These are phyloP conservation scores for Daedaleopsis sinensis DNA, from an alignment of 768 basidiomycete genomes.

Conservation along the genomic window DNA sequence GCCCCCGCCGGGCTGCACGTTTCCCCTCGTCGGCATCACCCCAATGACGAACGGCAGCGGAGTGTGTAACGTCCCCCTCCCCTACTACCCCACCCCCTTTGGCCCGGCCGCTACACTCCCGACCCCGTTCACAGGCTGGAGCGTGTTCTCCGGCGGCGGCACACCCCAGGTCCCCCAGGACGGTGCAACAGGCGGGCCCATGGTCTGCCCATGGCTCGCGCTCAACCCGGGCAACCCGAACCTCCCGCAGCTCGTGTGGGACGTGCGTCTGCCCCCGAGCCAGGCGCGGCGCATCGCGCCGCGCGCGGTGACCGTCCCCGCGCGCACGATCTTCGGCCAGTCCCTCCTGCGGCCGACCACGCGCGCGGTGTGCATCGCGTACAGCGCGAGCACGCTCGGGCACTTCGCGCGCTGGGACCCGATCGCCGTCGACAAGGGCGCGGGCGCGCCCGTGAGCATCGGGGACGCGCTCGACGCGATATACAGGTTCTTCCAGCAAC, in stretches of 20 bases:
- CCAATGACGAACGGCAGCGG: too few species aligned
- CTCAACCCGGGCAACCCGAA: conserved; percentile 35
- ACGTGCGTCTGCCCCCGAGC: conserved; percentile 37
- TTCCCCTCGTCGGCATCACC: too few species aligned
- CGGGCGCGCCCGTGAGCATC: conserved; percentile 37
- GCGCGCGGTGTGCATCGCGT: conserved; percentile 28
- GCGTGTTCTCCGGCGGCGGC: not conserved
- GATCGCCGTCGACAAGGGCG: conserved; percentile 41
- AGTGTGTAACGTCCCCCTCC: too few species aligned
- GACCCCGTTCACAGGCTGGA: not conserved
- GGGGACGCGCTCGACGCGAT: conserved; percentile 52
- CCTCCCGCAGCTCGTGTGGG: conserved; percentile 38
- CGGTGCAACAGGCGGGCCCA: not conserved
- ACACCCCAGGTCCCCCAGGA: not conserved
- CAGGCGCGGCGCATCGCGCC: conserved; percentile 35
- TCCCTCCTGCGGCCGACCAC: conserved; percentile 28
- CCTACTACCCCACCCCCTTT: too few species aligned
- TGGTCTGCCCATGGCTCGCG: conserved; percentile 27
- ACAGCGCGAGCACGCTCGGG: conserved; percentile 20
- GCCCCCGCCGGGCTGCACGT: too few species aligned
- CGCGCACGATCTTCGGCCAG: conserved; percentile 22
- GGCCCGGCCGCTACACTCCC: not conserved
- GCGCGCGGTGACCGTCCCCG: conserved; percentile 28
- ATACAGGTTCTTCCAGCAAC: conserved; percentile 49
- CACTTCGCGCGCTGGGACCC: conserved; percentile 46